phyloP scores from a whole-genome alignment of 1,284 basidiomycete species.

The Malassezia arunalokei region DNA sequence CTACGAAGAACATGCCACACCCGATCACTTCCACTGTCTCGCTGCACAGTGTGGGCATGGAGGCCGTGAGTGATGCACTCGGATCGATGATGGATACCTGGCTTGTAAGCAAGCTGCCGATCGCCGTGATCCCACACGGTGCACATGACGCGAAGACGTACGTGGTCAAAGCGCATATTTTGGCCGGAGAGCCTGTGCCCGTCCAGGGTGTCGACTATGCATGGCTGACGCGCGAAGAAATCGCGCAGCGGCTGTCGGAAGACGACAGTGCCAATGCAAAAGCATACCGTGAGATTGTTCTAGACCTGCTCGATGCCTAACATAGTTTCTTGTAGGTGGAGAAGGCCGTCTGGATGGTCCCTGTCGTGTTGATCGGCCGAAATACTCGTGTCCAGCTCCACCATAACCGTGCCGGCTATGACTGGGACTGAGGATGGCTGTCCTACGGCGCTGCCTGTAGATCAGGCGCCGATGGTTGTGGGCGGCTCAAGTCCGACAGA shows the following conservation, averaged over 20 bases:
- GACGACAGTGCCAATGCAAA: conserved; percentile 50
- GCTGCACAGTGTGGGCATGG: conserved; percentile 18
- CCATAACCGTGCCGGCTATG: not conserved
- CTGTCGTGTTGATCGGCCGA: not conserved
- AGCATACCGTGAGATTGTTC: conserved; percentile 63
- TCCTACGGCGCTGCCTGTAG: not conserved
- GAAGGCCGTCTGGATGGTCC: not conserved
- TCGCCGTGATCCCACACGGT: conserved; percentile 19
- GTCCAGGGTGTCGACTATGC: conserved; percentile 59
- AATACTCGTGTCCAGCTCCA: not conserved
- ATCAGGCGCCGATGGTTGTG: not conserved
- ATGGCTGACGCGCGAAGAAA: conserved; percentile 80
- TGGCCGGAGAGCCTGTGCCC: conserved; percentile 27
- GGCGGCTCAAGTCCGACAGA: not conserved
- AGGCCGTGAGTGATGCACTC: conserved; percentile 21
- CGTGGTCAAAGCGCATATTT: conserved; percentile 30
- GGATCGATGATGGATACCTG: conserved; percentile 40
- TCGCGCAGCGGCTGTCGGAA: conserved; percentile 49
- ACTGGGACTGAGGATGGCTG: not conserved
- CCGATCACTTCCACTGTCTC: conserved; percentile 3
- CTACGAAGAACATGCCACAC: conserved; percentile 19
- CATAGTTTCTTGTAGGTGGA: not conserved
- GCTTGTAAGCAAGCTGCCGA: conserved; percentile 36
- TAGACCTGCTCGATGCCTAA: conserved; percentile 56
- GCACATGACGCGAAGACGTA: conserved; percentile 21